Evolutionary conservation across 164 flowering plant species (phyloP).

Genomic region (Piper betle): DNA sequence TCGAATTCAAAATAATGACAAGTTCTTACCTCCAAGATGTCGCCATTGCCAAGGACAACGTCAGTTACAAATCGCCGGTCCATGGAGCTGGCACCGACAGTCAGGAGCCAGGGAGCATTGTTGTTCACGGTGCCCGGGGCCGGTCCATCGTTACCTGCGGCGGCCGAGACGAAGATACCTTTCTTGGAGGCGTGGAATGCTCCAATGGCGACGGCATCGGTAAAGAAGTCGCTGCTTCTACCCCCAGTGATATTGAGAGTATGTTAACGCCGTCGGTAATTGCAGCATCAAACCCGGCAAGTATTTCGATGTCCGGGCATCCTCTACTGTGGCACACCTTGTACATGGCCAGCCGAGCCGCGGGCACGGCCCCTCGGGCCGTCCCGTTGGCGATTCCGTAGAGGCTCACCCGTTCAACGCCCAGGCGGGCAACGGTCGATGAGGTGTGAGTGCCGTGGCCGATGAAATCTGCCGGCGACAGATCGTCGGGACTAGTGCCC

Average conservation of each 20-base stretch:
- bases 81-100: slow-evolving; percentile 12
- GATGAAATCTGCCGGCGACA: slow-evolving; percentile 19
- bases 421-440: slow-evolving; percentile 44
- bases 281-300: slow-evolving; percentile 17
- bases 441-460: slow-evolving; percentile 90
- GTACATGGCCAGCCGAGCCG: slow-evolving; percentile 57
- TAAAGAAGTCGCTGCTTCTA: background rate
- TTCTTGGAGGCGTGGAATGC: slow-evolving; percentile 14
- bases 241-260: slow-evolving; percentile 10
- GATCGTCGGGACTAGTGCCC: slow-evolving; percentile 11
- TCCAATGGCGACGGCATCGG: slow-evolving; percentile 12
- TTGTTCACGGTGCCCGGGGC: background rate
- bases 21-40: slow-evolving; percentile 11
- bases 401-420: slow-evolving; percentile 38
- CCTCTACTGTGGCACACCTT: slow-evolving; percentile 35
- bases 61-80: slow-evolving; percentile 9
- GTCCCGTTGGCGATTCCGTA: slow-evolving; percentile 56
- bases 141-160: slow-evolving; percentile 14
- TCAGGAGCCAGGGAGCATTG: slow-evolving; percentile 12
- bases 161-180: slow-evolving; percentile 8
- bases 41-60: slow-evolving; percentile 14
- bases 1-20: background rate
- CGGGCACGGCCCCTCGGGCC: slow-evolving; percentile 61
- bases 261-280: slow-evolving; percentile 15
- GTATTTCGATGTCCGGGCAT: slow-evolving; percentile 6